Conservation (phyloP, 2,329 filamentous ascomycete genomes). For the Elsinoe arachidis region DNA sequence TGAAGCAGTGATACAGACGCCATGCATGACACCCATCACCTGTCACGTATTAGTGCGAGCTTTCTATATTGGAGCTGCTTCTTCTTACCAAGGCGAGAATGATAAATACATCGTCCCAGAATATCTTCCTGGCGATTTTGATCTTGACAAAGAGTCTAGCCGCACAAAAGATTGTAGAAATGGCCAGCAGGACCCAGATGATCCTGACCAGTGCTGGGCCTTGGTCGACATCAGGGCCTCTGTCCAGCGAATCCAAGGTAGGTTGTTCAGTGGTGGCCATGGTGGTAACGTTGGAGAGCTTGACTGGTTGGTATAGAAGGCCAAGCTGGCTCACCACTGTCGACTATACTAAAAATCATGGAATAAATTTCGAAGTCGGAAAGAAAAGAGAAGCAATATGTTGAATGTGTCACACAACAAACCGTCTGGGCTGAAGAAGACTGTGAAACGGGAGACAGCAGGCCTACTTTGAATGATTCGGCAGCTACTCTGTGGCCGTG, state of each 20-base stretch:
- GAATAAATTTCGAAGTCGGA: neutral
- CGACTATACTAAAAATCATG: neutral
- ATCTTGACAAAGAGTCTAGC: slow-evolving; percentile 21
- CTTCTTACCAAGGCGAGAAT: slow-evolving; percentile 18
- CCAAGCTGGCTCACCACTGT: neutral
- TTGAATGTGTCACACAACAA: neutral
- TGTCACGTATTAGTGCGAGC: neutral
- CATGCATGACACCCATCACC: slow-evolving; percentile 21
- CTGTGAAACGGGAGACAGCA: neutral
- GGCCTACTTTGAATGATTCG: slow-evolving; percentile 5
- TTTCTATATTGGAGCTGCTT: neutral
- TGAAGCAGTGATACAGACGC: slow-evolving; percentile 19
- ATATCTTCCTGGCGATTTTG: slow-evolving; percentile 20
- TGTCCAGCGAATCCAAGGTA: neutral
- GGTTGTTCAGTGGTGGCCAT: neutral
- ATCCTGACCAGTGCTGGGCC: neutral
- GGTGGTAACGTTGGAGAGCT: neutral
- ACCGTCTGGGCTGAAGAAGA: neutral
- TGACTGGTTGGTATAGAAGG: neutral
- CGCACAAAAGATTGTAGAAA: slow-evolving; percentile 21
- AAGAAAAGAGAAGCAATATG: neutral
- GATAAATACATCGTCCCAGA: slow-evolving; percentile 24
- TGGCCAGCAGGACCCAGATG: slow-evolving; percentile 20
- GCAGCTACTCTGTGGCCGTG: neutral
- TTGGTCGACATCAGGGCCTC: neutral